Conservation (phyloP, 2,329 filamentous ascomycete species). For the Trichoderma simmonsii region DNA sequence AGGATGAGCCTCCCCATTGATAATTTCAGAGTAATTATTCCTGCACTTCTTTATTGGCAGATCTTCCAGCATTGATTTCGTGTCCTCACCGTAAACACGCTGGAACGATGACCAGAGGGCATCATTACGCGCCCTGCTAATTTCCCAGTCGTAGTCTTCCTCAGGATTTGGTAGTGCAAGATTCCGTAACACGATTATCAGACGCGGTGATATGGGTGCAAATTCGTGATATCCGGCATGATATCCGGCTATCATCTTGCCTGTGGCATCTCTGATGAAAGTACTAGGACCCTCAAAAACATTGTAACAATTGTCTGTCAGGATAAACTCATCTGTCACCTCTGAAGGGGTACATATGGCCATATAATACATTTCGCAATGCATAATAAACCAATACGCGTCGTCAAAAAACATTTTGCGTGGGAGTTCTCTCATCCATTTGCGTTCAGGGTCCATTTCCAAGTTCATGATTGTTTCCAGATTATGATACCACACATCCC, state of each 20-base stretch:
- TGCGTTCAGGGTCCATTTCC: not conserved
- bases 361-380: not conserved
- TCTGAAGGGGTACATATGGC: not conserved
- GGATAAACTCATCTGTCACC: not conserved
- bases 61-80: not conserved
- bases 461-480: not conserved
- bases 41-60: not conserved
- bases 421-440: not conserved
- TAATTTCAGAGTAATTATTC: not conserved
- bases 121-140: not conserved
- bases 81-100: not conserved
- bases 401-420: not conserved
- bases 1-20: not conserved
- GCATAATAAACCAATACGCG: not conserved
- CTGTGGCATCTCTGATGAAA: not conserved
- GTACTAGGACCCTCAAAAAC: not conserved
- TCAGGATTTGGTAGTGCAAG: not conserved
- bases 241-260: not conserved
- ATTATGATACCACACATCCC: not conserved
- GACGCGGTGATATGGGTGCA: not conserved
- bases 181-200: not conserved
- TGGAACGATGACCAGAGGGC: not conserved
- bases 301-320: not conserved
- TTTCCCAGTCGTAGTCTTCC: not conserved
- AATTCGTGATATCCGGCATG: not conserved